Conservation (phyloP, 495 filamentous ascomycete species). For the Podospora anserina region DNA sequence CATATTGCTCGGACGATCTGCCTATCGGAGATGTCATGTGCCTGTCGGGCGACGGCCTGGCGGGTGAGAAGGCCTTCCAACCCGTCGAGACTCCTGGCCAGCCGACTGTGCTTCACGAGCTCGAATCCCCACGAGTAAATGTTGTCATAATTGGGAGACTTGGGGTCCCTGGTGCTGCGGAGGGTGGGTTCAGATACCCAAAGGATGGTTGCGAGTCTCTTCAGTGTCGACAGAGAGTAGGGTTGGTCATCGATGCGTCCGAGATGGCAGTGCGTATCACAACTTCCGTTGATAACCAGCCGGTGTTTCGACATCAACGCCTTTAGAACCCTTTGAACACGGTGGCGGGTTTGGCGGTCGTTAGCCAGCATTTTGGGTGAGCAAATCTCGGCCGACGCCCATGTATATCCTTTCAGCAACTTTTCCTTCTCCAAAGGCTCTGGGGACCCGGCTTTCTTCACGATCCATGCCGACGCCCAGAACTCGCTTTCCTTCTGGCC, state of each 20-base stretch:
- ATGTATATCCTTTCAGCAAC: conserved; percentile 19
- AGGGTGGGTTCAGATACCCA: conserved; percentile 33
- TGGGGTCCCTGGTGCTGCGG: conserved; percentile 32
- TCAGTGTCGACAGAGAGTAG: conserved; percentile 26
- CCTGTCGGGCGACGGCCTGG: not conserved
- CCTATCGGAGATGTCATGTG: conserved; percentile 11
- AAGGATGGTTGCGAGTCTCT: conserved; percentile 31
- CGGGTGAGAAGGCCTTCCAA: not conserved
- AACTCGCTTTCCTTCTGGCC: conserved; percentile 22
- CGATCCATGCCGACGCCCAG: conserved; percentile 34
- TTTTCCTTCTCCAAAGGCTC: conserved; percentile 22
- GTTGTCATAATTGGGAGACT: conserved; percentile 33
- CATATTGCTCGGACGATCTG: conserved; percentile 13
- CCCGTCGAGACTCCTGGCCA: conserved; percentile 14
- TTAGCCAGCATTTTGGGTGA: conserved; percentile 28
- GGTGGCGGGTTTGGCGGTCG: conserved; percentile 15
- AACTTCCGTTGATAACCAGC: conserved; percentile 30
- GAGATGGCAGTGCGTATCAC: conserved; percentile 35
- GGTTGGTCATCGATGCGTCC: conserved; percentile 29
- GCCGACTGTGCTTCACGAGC: conserved; percentile 24
- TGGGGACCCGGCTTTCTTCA: conserved; percentile 35
- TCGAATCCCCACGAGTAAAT: conserved; percentile 35
- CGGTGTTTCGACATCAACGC: conserved; percentile 20
- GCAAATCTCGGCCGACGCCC: conserved; percentile 33
- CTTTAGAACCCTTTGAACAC: conserved; percentile 22